These are phyloP conservation scores for Pseudocercospora vitis DNA, from an alignment of 2,329 filamentous ascomycete species.

Conservation along the genomic window DNA sequence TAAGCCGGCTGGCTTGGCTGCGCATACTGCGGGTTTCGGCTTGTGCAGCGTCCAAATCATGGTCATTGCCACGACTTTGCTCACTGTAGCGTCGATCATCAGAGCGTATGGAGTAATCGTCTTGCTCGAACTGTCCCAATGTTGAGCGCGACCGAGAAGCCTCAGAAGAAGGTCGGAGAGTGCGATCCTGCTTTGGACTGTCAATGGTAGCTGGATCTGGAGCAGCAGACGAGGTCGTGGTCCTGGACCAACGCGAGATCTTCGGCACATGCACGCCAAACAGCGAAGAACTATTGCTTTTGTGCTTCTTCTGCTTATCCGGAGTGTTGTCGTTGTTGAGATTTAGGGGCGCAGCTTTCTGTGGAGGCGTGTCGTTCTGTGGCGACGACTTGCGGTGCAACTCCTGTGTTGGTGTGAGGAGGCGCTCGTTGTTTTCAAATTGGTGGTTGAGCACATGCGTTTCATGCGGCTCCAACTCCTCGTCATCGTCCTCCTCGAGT, in stretches of 20 bases:
- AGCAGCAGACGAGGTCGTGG: conserved; percentile 83
- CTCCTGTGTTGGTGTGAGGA: conserved; percentile 63
- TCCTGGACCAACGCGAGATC: conserved; percentile 96
- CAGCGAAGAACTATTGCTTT: conserved; percentile 76
- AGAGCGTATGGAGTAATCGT: conserved; percentile 56
- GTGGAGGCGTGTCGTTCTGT: conserved; percentile 56
- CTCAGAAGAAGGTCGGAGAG: conserved; percentile 56
- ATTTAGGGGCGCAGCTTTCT: conserved; percentile 41
- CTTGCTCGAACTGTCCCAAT: conserved; percentile 57
- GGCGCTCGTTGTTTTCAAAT: conserved; percentile 59
- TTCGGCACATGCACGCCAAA: conserved; percentile 66
- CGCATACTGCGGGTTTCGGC: conserved; percentile 36
- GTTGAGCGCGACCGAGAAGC: conserved; percentile 79
- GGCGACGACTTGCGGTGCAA: conserved; percentile 39
- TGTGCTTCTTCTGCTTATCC: conserved; percentile 82
- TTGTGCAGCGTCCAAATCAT: conserved; percentile 21
- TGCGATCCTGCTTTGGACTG: conserved; percentile 30
- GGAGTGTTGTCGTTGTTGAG: conserved; percentile 62
- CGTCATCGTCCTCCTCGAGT: conserved; percentile 77
- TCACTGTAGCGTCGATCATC: conserved; percentile 53
- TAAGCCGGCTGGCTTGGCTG: conserved; percentile 38
- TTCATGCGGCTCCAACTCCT: conserved; percentile 69
- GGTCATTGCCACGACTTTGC: conserved; percentile 27
- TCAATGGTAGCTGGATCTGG: conserved; percentile 34
- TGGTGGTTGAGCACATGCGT: conserved; percentile 52